Percentiles rank a stretch among this genome's conserved stretches.
Evolutionary conservation across 1,139 yeast species (phyloP).

Genomic region (Zygosaccharomyces pseudobailii): DNA sequence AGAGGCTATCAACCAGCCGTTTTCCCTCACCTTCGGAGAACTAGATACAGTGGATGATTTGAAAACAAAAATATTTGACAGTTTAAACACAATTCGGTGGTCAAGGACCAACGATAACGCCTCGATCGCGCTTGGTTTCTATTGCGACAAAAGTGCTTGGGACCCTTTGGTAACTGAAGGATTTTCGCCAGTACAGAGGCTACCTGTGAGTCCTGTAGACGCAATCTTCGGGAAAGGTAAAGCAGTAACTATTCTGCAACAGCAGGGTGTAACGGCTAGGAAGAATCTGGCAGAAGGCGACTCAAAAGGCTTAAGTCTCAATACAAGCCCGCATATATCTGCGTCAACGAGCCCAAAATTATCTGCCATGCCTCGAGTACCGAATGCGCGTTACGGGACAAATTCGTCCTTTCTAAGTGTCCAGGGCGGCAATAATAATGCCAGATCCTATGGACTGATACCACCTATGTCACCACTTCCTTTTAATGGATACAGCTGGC

Average conservation of each 20-base stretch:
- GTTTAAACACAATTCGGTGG: conserved; percentile 24
- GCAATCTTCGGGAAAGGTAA: conserved; percentile 3
- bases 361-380: conserved; percentile 2
- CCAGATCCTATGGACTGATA: not conserved
- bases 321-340: conserved; percentile 9
- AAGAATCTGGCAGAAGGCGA: not conserved
- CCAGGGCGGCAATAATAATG: not conserved
- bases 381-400: conserved; percentile 9
- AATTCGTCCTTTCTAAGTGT: conserved; percentile 7
- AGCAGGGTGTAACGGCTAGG: conserved; percentile 1
- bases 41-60: conserved; percentile 31
- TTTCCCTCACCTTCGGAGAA: conserved; percentile 24
- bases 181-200: not conserved
- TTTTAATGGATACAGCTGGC: conserved; percentile 1
- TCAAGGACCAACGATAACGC: conserved; percentile 24
- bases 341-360: conserved; percentile 11
- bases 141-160: conserved; percentile 8
- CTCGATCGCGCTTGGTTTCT: conserved; percentile 28
- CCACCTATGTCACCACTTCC: conserved; percentile 2
- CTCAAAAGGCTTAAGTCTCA: conserved; percentile 3
- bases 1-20: conserved; percentile 24
- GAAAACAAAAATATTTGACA: conserved; percentile 23
- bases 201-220: conserved; percentile 5
- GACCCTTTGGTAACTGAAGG: conserved; percentile 1
- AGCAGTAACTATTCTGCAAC: conserved; percentile 1